Evolutionary conservation across 441 rosid species (phyloP), one percentile per base, ranked within the genome.

Genomic region (Melastoma candidum): DNA sequence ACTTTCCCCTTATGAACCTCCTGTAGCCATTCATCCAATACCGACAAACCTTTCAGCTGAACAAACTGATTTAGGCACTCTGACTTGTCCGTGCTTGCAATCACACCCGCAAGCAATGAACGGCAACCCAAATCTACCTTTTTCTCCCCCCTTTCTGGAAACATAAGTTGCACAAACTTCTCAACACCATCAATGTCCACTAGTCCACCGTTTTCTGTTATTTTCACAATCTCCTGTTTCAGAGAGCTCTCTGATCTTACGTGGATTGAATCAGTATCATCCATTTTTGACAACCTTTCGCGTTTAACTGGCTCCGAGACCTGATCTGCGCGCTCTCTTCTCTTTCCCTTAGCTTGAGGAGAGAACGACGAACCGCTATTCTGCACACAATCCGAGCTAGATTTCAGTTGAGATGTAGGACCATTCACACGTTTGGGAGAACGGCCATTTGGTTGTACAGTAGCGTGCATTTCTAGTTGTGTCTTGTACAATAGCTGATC

Each of bases 21-120:
- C 66, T 93, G 99, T n/a, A 93, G 85, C 99, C 99, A 93, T 50
- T 83, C 97, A 71, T 93, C 99, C 70, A 89, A 77, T 7, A 86
- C 85, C 44, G 85, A 82, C 62, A 89, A 76, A 44, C 99, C 99
- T 76, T 64, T 84, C 5, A 80, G 90, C 75, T 84, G 95, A 60
- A 93, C 95, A 73, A 93, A 93, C 49, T 61, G 70, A 61, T 65
- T 65, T 45, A 93, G 96, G 66, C 96, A 93, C 51, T 89, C 99
- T 61, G 74, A 48, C 71, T 77, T 83, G 25, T 93, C 97, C 11
- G 99, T 89, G 6, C 80, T 84, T 22, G 93, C 93, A 59, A 89
- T 71, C 25, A 87, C 96, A 67, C 85, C 78, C 29, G 85, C 92
- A 57, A 93, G 84, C 61, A 86, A 56, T n/a, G 82, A 65, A 13